phyloP scores from a whole-genome alignment of 371 early-diverging fungal species.

The Saksenaea oblongispora region DNA sequence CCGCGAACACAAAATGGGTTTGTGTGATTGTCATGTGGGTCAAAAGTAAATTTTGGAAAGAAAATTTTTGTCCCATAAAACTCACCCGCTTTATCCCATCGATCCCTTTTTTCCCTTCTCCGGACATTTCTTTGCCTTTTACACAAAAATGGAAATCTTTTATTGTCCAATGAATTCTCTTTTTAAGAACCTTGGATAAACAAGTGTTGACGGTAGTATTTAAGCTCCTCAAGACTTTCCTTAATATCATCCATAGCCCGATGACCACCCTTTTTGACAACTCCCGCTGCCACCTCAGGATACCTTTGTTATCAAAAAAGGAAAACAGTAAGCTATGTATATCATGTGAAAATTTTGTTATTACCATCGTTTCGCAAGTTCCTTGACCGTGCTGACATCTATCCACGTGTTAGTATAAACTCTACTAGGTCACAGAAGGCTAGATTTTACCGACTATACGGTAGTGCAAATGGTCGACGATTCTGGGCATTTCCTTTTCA shows the following conservation, averaged over 20 bases:
- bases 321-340: neutral
- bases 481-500: slow-evolving; percentile 76
- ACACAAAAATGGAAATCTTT: slow-evolving; percentile 3
- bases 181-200: slow-evolving; percentile 31
- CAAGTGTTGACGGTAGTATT: slow-evolving; percentile 66
- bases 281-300: slow-evolving; percentile 43
- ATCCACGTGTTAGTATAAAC: slow-evolving; percentile 14
- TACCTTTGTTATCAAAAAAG: slow-evolving; percentile 19
- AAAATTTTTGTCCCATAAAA: neutral
- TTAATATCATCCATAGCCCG: slow-evolving; percentile 91
- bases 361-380: slow-evolving; percentile 80
- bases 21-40: neutral
- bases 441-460: slow-evolving; percentile 67
- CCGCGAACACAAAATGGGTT: neutral
- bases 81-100: neutral
- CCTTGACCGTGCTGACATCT: slow-evolving; percentile 93
- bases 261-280: slow-evolving; percentile 62
- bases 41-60: neutral
- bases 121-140: neutral
- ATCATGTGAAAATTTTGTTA: neutral
- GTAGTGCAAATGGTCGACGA: slow-evolving; percentile 84
- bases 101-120: neutral
- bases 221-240: slow-evolving; percentile 87
- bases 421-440: neutral
- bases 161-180: neutral